Evolutionary conservation across 2,329 filamentous ascomycete species (phyloP).

Genomic region (Nemania abortiva): DNA sequence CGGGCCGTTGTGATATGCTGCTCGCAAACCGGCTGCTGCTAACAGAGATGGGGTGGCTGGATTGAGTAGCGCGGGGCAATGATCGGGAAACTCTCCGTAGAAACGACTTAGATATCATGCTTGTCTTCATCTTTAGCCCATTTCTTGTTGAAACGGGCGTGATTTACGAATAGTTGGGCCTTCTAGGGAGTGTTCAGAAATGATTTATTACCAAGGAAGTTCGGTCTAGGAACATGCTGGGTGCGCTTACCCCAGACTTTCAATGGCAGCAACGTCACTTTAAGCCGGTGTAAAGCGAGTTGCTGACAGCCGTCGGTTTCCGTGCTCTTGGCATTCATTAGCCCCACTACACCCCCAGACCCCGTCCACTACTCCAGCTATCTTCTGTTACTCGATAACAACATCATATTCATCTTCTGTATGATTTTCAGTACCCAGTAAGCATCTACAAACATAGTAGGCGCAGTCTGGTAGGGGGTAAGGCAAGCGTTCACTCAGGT

Average conservation of each 20-base stretch:
- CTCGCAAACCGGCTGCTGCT: constrained; percentile 55
- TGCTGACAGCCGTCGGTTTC: constrained; percentile 38
- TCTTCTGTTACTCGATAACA: too few species aligned
- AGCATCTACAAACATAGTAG: too few species aligned
- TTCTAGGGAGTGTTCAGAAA: constrained; percentile 3
- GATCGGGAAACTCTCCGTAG: constrained; percentile 41
- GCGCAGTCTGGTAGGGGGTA: too few species aligned
- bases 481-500: too few species aligned
- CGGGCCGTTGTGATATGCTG: constrained; percentile 67
- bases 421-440: too few species aligned
- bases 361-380: too few species aligned
- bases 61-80: constrained; percentile 40
- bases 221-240: constrained; percentile 19
- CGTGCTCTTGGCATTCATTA: constrained; percentile 29
- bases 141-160: constrained; percentile 5
- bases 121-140: constrained; percentile 45
- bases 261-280: constrained; percentile 46
- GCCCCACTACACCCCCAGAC: constrained; percentile 16
- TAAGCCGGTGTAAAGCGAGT: constrained; percentile 51
- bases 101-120: constrained; percentile 41
- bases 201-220: constrained; percentile 20
- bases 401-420: too few species aligned
- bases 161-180: constrained; percentile 1
- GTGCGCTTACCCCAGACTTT: constrained; percentile 42
- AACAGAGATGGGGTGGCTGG: constrained; percentile 19